A percentile compares a stretch with the other conserved stretches of the same genome.
Conservation (phyloP, 129 eudicot species). For the Helichrysum umbraculigerum region DNA sequence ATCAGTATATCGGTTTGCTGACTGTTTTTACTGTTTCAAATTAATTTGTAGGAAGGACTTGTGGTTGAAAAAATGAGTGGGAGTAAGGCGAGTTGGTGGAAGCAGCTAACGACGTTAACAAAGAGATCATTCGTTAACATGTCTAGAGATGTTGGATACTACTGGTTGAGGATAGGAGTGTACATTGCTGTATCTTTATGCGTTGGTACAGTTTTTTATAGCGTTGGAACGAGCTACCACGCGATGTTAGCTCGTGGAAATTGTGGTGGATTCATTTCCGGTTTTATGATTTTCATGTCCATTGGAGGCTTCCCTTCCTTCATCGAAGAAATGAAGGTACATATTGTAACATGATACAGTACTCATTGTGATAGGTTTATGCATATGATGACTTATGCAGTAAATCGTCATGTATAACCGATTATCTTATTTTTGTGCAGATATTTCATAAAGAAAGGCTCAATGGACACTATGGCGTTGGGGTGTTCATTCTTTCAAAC, state of each 20-base stretch:
- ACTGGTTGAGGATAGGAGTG: constrained; percentile 69
- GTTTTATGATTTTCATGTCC: constrained; percentile 85
- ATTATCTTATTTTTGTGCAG: constrained; percentile 31
- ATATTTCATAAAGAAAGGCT: constrained; percentile 60
- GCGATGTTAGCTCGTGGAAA: constrained; percentile 77
- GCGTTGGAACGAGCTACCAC: constrained; percentile 54
- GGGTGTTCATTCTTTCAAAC: constrained; percentile 66
- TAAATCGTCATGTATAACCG: not conserved
- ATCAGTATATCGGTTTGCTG: constrained; percentile 2
- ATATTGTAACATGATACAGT: not conserved
- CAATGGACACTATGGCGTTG: constrained; percentile 76
- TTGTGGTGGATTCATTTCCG: constrained; percentile 71
- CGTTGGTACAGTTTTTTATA: constrained; percentile 68
- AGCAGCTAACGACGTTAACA: constrained; percentile 61
- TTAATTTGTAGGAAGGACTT: constrained; percentile 46
- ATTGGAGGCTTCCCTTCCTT: constrained; percentile 98
- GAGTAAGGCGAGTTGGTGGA: constrained; percentile 68
- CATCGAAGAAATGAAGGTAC: constrained; percentile 91
- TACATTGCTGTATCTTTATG: constrained; percentile 59
- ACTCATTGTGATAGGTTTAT: not conserved
- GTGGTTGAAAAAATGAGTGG: constrained; percentile 40
- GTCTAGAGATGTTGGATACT: constrained; percentile 87
- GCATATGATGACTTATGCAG: not conserved
- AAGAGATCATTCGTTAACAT: constrained; percentile 71
- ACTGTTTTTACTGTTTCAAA: not conserved